Evolutionary conservation across 2,329 filamentous ascomycete species (phyloP).

Genomic region (Penicillium occitanis): DNA sequence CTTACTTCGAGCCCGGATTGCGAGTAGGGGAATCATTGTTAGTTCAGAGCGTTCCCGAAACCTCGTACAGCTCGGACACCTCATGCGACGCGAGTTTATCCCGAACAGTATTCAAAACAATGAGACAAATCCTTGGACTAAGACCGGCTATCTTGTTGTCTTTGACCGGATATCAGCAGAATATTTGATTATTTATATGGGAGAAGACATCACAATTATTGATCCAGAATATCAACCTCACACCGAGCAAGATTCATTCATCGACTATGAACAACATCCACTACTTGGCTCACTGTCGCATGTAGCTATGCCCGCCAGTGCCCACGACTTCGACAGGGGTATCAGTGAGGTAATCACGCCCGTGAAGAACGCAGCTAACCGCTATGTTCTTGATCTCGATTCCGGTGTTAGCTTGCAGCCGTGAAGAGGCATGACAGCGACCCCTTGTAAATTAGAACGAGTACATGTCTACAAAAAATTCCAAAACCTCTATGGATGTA

Average conservation of each 20-base stretch:
- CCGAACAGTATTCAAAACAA: not conserved
- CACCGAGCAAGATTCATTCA: not conserved
- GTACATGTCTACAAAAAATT: not conserved
- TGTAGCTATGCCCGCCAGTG: conserved; percentile 15
- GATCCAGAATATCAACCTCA: conserved; percentile 25
- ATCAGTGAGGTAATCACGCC: conserved; percentile 11
- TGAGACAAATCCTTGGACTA: conserved; percentile 27
- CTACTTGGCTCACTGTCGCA: conserved; percentile 21
- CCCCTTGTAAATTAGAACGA: not conserved
- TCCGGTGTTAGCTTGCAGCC: conserved; percentile 26
- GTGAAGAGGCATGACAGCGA: conserved; percentile 12
- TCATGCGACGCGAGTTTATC: conserved; percentile 28
- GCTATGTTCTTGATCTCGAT: conserved; percentile 32
- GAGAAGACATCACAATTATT: conserved; percentile 28
- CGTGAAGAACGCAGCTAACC: conserved; percentile 10
- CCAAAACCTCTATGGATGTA: not conserved
- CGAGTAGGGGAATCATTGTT: conserved; percentile 26
- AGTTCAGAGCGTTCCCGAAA: conserved; percentile 28
- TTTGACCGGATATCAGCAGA: conserved; percentile 36
- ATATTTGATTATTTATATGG: conserved; percentile 34
- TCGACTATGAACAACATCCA: conserved; percentile 3
- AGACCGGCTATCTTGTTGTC: conserved; percentile 38
- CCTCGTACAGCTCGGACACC: conserved; percentile 40
- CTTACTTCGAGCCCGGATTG: conserved; percentile 32
- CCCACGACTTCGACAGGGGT: conserved; percentile 14